These are phyloP conservation scores for Suillus occidentalis DNA, from an alignment of 768 basidiomycete genomes.

Conservation along the genomic window DNA sequence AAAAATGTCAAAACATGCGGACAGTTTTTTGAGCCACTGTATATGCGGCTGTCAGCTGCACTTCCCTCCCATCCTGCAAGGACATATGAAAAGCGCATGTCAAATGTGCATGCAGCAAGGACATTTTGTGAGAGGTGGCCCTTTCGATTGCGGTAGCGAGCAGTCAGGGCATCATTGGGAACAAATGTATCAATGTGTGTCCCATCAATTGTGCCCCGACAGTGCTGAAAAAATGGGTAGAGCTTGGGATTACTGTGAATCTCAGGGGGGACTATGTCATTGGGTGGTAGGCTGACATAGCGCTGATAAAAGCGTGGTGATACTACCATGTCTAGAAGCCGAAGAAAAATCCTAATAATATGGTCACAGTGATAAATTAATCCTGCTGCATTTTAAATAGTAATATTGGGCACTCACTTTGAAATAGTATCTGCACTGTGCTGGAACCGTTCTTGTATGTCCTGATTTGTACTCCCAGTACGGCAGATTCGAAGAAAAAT, in stretches of 20 bases:
- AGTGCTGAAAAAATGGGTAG: slow-evolving; percentile 26
- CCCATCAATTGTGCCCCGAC: slow-evolving; percentile 29
- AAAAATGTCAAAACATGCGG: too few species aligned
- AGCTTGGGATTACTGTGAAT: slow-evolving; percentile 23
- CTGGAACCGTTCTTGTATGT: background rate
- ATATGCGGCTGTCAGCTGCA: slow-evolving; percentile 22
- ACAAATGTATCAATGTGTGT: slow-evolving; percentile 27
- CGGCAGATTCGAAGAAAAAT: background rate
- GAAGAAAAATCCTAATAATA: slow-evolving; percentile 16
- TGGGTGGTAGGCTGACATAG: slow-evolving; percentile 22
- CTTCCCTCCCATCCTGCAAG: slow-evolving; percentile 31
- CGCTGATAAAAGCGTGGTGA: slow-evolving; percentile 21
- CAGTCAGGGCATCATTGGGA: slow-evolving; percentile 9
- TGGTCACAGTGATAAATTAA: too few species aligned
- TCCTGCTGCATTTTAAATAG: too few species aligned
- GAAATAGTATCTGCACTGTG: slow-evolving; percentile 1
- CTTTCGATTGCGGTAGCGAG: slow-evolving; percentile 29
- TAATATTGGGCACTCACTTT: background rate
- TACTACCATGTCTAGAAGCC: slow-evolving; percentile 16
- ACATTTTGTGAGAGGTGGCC: slow-evolving; percentile 24
- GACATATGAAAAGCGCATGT: slow-evolving; percentile 25
- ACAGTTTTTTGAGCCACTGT: too few species aligned
- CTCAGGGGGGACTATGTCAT: slow-evolving; percentile 15
- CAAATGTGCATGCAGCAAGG: slow-evolving; percentile 23
- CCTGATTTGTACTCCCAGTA: background rate